Evolutionary conservation across 305 asterid species (phyloP), one percentile per base, ranked within the genome.

Genomic region (Plantago rigida): DNA sequence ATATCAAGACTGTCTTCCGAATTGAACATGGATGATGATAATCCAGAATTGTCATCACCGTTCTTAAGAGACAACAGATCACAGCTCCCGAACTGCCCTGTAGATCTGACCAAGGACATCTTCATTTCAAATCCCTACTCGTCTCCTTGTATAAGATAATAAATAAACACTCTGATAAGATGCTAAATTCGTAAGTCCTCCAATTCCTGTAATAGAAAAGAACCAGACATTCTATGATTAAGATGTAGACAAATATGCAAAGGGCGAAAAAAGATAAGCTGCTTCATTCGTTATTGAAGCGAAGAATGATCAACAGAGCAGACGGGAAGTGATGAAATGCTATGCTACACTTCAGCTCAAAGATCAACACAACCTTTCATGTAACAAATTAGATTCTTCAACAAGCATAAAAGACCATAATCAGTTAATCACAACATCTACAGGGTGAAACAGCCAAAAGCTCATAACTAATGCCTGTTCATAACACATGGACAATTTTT

Each of bases 51-150:
- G 31, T 66, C 71, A 24, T 75, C 71, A 51, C 64, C 76, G 42
- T 77, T 78, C 69, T 81, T 85, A 64, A 67, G 67, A 3, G 86
- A 59, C 69, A 68, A 73, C 63, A 77, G 61, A 66, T 81, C 84
- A 19, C 70, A 73, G 66, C 71, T 79, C 46, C 74, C 82, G 47
- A 74, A 77, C 54, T 81, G 41, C 0, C 88, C 75, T 53, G 83
- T 70, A 42, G 94, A 64, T 72, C 82, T 73, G 58, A 81, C 83
- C 68, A 87, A 66, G 58, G 97, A 81, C 97, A 90, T 90, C 56
- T 71, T 80, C 49, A 13, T 71, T 67, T 44, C 45, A 60, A 70
- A 64, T 36, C 45, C 41, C 55, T 51, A 5, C 19, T 28, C 1
- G 62, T 4, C 13, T 22, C 42, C 45, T 34, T 64, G 41, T 4